A percentile compares a stretch with the other conserved stretches of the same genome.
Evolutionary conservation across 495 filamentous ascomycete species (phyloP).

Genomic region (Podospora bellae-mahoneyi): DNA sequence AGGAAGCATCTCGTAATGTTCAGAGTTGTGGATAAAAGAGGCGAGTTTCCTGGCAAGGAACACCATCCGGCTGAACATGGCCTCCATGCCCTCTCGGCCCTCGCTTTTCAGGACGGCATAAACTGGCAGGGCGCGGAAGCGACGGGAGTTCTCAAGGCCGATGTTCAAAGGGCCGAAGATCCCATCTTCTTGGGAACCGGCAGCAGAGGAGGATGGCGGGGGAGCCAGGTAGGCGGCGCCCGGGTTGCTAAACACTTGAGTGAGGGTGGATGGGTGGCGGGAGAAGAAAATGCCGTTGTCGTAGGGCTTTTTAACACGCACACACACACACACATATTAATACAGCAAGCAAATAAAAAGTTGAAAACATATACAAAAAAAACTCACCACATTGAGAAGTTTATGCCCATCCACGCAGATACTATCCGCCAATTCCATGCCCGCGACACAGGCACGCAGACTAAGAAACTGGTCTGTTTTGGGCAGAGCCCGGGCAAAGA

Average conservation of each 20-base stretch:
- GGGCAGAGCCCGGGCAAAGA: conserved; percentile 69
- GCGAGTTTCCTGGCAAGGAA: conserved; percentile 66
- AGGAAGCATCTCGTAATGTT: conserved; percentile 65
- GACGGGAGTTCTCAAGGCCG: conserved; percentile 85
- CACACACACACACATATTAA: not conserved
- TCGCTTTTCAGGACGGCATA: conserved; percentile 78
- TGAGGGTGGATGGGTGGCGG: conserved; percentile 54
- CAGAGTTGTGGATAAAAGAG: conserved; percentile 53
- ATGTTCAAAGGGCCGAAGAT: conserved; percentile 84
- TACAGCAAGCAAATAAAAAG: not conserved
- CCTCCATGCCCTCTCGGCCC: conserved; percentile 63
- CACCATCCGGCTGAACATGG: conserved; percentile 71
- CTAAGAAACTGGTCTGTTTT: conserved; percentile 55
- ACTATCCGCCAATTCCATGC: conserved; percentile 82
- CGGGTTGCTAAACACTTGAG: conserved; percentile 72
- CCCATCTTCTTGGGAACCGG: conserved; percentile 16
- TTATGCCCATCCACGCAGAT: conserved; percentile 87
- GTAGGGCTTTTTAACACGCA: conserved; percentile 57
- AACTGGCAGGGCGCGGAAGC: conserved; percentile 84
- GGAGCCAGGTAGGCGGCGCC: conserved; percentile 78
- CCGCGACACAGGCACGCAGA: conserved; percentile 54
- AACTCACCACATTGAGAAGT: conserved; percentile 75
- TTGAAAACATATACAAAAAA: no score
- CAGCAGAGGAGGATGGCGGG: conserved; percentile 16
- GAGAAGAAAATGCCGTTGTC: conserved; percentile 89